Percentiles rank a stretch among this genome's conserved stretches.
Conservation (phyloP, 306 rosid genomes). For the Arachis hypogaea region DNA sequence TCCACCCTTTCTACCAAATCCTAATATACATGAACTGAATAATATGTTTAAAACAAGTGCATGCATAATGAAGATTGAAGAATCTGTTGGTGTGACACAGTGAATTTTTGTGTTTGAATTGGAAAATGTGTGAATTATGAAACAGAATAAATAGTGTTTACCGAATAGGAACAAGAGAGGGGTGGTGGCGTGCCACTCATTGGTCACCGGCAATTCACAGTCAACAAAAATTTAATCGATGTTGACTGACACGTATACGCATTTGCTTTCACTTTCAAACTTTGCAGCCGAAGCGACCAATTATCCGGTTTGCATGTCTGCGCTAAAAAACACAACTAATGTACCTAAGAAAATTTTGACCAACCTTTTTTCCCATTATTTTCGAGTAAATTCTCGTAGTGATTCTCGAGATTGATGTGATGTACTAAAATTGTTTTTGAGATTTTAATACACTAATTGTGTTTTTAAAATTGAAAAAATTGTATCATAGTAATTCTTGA, state of each 20-base stretch:
- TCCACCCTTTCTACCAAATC: conserved; percentile 27
- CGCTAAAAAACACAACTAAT: conserved; percentile 43
- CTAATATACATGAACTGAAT: not conserved
- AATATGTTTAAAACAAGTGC: too few species aligned
- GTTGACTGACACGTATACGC: conserved; percentile 63
- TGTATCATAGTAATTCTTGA: too few species aligned
- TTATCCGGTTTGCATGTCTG: conserved; percentile 73
- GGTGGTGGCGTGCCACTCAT: conserved; percentile 27
- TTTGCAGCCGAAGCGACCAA: conserved; percentile 60
- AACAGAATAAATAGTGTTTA: conserved; percentile 36
- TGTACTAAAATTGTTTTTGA: too few species aligned
- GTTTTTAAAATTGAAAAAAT: too few species aligned
- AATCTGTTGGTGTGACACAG: conserved; percentile 27
- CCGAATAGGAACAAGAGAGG: conserved; percentile 25
- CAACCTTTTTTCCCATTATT: not conserved
- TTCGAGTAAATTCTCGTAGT: too few species aligned
- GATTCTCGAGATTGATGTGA: fast-evolving
- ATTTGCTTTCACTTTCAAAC: conserved; percentile 41
- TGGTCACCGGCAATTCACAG: conserved; percentile 54
- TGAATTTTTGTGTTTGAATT: not conserved
- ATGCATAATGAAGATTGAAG: conserved; percentile 10
- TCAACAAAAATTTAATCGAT: conserved; percentile 50
- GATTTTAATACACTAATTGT: too few species aligned
- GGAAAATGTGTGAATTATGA: conserved; percentile 48
- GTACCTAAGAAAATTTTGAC: conserved; percentile 56